Evolutionary conservation across 352 stramenopile genomes (phyloP).

Genomic region (Phytophthora cactorum): DNA sequence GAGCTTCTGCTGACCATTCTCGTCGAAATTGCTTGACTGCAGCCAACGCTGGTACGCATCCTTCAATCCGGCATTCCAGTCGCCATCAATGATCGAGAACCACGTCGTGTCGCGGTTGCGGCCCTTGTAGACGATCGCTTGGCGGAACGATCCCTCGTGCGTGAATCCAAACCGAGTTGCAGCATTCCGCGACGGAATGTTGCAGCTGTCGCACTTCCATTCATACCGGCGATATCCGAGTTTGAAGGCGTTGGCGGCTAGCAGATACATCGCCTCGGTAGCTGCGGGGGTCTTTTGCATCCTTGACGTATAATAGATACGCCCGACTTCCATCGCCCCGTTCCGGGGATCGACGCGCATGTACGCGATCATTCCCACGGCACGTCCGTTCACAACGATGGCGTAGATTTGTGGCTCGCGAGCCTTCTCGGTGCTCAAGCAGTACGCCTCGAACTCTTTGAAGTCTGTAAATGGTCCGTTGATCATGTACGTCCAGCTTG

Average conservation of each 20-base stretch:
- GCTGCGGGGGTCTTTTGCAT: constrained; percentile 21
- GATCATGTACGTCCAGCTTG: constrained; percentile 26
- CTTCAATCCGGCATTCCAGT: constrained; percentile 24
- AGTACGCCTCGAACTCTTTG: constrained; percentile 7
- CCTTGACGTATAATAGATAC: constrained; percentile 17
- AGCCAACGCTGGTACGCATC: constrained; percentile 17
- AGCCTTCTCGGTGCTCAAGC: constrained; percentile 3
- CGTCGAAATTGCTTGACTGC: no score
- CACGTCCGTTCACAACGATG: constrained; percentile 8
- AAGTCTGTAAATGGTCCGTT: constrained; percentile 15
- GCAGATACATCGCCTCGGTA: constrained; percentile 24
- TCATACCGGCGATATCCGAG: constrained; percentile 32
- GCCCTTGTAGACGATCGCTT: constrained; percentile 8
- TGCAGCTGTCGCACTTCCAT: constrained; percentile 2
- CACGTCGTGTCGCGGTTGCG: constrained; percentile 29
- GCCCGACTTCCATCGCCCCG: constrained; percentile 24
- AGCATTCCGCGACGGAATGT: constrained; percentile 19
- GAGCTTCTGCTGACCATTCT: no score
- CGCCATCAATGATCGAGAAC: constrained; percentile 31
- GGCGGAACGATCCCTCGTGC: constrained; percentile 26
- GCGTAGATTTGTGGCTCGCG: constrained; percentile 20
- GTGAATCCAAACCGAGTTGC: constrained; percentile 25
- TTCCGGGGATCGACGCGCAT: constrained; percentile 21
- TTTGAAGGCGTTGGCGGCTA: constrained; percentile 22
- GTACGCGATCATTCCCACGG: constrained; percentile 26